Evolutionary conservation across 31 red algal species (phyloP), one percentile per base, ranked within the genome.

Genomic region (Porphyra umbilicalis): DNA sequence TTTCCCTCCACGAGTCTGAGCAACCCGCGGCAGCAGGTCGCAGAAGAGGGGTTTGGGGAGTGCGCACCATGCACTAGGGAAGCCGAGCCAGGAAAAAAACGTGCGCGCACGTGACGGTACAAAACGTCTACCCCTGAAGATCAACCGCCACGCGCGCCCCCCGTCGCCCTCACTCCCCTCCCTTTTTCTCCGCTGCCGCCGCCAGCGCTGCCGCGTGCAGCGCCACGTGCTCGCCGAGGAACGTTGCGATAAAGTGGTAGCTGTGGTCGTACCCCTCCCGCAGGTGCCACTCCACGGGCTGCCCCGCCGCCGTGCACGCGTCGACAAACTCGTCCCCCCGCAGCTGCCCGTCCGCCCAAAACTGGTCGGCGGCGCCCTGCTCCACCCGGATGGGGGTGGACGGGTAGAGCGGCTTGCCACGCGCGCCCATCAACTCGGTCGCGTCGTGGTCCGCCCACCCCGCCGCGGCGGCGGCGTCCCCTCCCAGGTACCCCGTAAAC

Each of bases 161-260:
- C n/a, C n/a, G n/a, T n/a, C n/a, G n/a, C n/a, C n/a, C n/a, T n/a
- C n/a, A n/a, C n/a, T n/a, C n/a, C n/a, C n/a, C n/a, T n/a, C n/a
- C n/a, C n/a, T n/a, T n/a, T n/a, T n/a, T n/a, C n/a, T n/a, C n/a
- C n/a, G n/a, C n/a, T n/a, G n/a, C n/a, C n/a, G n/a, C n/a, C n/a
- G n/a, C 57, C 57, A 71, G 30, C 57, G 57, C 57, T n/a, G 57
- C 74, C 2, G 91, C 91, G 76, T 99, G 97, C 82, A 93, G 93
- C 33, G 75, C 67, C 31, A 99, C 85, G 78, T 99, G 97, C 35
- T 91, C 89, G 32, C 80, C 88, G 35, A 99, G 20, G 86, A 99
- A 99, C 34, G 97, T 95, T 16, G 81, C 79, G 33, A 99, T 85
- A 80, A 99, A 99, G 42, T 85, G 94, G 87, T 99, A 99, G 8